Evolutionary conservation across 2,329 filamentous ascomycete genomes (phyloP).

Genomic region (Macrophomina phaseolina): DNA sequence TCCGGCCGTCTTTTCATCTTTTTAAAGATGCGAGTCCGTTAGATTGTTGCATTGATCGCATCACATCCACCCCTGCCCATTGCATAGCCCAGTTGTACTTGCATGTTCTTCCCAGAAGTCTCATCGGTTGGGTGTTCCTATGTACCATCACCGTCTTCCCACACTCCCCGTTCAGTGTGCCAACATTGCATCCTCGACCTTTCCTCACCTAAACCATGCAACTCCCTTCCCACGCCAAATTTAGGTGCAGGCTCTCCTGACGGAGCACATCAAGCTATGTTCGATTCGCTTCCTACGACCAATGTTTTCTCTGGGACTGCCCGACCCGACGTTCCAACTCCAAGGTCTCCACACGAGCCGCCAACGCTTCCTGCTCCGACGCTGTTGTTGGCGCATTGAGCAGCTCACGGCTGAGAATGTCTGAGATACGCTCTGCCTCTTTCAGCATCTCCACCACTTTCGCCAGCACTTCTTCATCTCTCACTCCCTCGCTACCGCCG

Average conservation of each 20-base stretch:
- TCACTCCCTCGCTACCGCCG: background rate
- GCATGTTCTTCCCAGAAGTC: too few relatives aligned
- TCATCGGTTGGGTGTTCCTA: too few relatives aligned
- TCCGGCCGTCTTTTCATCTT: background rate
- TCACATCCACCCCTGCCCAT: too few relatives aligned
- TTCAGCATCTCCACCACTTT: background rate
- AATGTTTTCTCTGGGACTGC: background rate
- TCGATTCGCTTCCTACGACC: background rate
- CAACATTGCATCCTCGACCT: too few relatives aligned
- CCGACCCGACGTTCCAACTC: background rate
- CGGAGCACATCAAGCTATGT: too few relatives aligned
- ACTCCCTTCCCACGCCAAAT: too few relatives aligned
- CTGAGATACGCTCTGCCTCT: background rate
- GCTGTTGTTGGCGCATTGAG: background rate
- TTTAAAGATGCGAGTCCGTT: background rate
- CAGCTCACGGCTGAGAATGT: background rate
- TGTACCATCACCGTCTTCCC: too few relatives aligned
- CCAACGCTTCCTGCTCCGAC: background rate
- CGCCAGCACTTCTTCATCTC: background rate
- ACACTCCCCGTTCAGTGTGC: too few relatives aligned
- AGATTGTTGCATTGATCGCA: too few relatives aligned
- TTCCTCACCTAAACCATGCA: too few relatives aligned
- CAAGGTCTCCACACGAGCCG: background rate
- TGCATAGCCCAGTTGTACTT: too few relatives aligned
- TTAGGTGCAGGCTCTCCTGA: too few relatives aligned